Evolutionary conservation across 2,329 filamentous ascomycete genomes (phyloP), one percentile per base, ranked within the genome.

Genomic region (Cordyceps fumosorosea): DNA sequence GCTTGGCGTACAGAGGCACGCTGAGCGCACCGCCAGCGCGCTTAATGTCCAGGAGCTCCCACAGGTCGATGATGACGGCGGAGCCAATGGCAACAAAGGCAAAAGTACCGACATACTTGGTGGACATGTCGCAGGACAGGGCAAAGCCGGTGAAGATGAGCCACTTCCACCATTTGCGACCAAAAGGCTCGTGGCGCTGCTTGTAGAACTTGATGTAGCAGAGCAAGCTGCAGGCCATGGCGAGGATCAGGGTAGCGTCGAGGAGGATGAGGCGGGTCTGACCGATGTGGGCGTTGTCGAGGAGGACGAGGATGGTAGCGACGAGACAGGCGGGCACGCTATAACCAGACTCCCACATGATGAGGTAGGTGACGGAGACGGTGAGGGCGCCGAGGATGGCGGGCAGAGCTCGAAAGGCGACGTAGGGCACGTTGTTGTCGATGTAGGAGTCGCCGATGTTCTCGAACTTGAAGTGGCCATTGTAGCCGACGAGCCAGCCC

Each of bases 281-380:
- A 64, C 91, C 93, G 75, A 99, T 91, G 75, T 99, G 95, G 63
- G 93, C 95, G 71, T 99, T 99, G 79, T 99, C 95, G 70, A 99
- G 90, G 50, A 99, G 88, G 66, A 99, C 83, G 42, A 99, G 81
- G 32, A 90, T 87, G 45, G 95, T 86, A 7, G 95, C 91, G 62
- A 97, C 81, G 61, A 98, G 80, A 74, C 91, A 96, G 62, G 95
- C 95, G 12, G 95, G 95, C 48, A 99, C 81, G 66, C 91, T 96
- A 78, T 99, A 99, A 66, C 93, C 95, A 56, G 95, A 98, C 78
- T 99, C 95, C 95, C 95, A 99, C 95, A 99, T 99, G 76, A 96
- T 99, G 73, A 96, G 79, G 76, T 96, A 99, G 62, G 91, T 88
- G 54, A 93, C 89, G n/a, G 93, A 89, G 57, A 99, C 91, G 12